Conservation (phyloP, 2,329 filamentous ascomycete genomes). For the Didymella pomorum region DNA sequence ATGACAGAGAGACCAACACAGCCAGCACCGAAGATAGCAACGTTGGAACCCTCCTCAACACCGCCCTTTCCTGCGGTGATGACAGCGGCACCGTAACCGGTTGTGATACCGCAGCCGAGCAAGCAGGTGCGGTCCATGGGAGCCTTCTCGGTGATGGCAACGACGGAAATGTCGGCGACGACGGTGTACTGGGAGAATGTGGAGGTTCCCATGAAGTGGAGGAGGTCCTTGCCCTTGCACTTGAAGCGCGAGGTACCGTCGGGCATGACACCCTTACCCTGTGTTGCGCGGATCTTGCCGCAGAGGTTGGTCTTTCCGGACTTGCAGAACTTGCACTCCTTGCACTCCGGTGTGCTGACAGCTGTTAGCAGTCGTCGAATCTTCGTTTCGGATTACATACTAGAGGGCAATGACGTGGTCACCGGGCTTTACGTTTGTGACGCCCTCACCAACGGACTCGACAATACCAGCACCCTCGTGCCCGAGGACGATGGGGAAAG, state of each 20-base stretch:
- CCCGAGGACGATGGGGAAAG: constrained; percentile 55
- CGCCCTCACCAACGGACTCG: constrained; percentile 79
- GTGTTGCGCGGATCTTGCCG: constrained; percentile 97
- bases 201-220: constrained; percentile 99
- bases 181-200: constrained; percentile 99
- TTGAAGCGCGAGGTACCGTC: constrained; percentile 95
- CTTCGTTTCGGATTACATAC: constrained; percentile 36
- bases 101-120: constrained; percentile 97
- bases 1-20: constrained; percentile 96
- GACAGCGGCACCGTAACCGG: constrained; percentile 92
- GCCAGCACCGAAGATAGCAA: constrained; percentile 93
- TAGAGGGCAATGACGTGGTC: constrained; percentile 74
- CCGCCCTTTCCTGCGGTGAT: constrained; percentile 77
- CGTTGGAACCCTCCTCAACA: constrained; percentile 86
- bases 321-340: constrained; percentile 99
- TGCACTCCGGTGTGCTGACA: constrained; percentile 88
- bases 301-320: constrained; percentile 99
- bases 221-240: constrained; percentile 91
- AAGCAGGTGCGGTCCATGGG: constrained; percentile 96
- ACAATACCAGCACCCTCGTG: constrained; percentile 55
- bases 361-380: constrained; percentile 29
- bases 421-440: constrained; percentile 91
- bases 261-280: constrained; percentile 95
- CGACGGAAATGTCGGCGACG: constrained; percentile 97
- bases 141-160: constrained; percentile 87